Evolutionary conservation across 2,329 filamentous ascomycete genomes (phyloP).

Genomic region (Penicillium sp.): DNA sequence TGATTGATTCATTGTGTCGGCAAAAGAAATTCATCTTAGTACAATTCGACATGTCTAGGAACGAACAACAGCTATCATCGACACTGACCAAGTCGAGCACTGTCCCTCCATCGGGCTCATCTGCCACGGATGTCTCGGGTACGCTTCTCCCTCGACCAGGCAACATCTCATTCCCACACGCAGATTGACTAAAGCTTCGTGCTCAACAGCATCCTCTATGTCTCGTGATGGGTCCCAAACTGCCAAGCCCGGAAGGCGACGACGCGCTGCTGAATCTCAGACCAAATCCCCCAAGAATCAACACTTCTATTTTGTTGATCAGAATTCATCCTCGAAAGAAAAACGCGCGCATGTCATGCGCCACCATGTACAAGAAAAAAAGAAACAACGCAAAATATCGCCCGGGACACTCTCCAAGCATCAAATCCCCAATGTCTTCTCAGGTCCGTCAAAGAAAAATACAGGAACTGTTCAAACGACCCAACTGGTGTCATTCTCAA

Average conservation of each 20-base stretch:
- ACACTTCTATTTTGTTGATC: constrained; percentile 44
- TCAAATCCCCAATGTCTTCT: background rate
- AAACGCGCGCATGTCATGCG: constrained; percentile 48
- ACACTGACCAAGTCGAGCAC: constrained; percentile 3
- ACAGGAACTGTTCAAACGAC: constrained; percentile 6
- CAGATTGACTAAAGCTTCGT: background rate
- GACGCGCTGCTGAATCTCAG: constrained; percentile 25
- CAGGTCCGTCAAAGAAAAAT: constrained; percentile 10
- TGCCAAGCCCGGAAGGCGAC: constrained; percentile 27
- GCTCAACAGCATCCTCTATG: constrained; percentile 19
- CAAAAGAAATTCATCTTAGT: constrained; percentile 2
- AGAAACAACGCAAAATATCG: constrained; percentile 33
- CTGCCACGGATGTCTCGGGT: constrained; percentile 15
- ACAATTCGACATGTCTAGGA: constrained; percentile 20
- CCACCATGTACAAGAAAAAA: constrained; percentile 45
- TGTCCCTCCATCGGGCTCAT: constrained; percentile 1
- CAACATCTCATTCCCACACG: background rate
- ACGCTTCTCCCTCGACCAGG: background rate
- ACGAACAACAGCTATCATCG: constrained; percentile 11
- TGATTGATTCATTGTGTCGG: constrained; percentile 10
- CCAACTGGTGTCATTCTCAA: background rate
- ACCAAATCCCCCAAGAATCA: constrained; percentile 29
- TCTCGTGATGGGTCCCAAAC: constrained; percentile 18
- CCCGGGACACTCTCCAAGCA: constrained; percentile 14
- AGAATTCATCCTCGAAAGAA: constrained; percentile 41